Evolutionary conservation across 441 rosid species (phyloP).

Genomic region (Pelargonium myrrhifolium): DNA sequence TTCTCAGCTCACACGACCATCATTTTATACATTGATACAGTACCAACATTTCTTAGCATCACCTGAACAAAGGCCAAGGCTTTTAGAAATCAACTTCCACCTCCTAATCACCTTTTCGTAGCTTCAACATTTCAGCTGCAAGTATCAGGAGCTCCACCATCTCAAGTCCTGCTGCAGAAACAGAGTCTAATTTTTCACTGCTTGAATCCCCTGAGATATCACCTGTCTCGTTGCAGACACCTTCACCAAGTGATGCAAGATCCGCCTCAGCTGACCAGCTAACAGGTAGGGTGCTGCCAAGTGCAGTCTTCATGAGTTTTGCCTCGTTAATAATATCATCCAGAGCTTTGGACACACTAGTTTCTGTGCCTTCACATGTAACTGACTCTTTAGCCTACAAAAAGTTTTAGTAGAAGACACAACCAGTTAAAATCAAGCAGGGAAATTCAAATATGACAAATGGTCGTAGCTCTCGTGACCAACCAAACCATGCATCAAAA

Average conservation of each 20-base stretch:
- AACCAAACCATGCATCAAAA: not conserved
- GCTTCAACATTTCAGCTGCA: constrained; percentile 51
- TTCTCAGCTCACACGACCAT: too few relatives aligned
- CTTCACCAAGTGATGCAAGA: constrained; percentile 30
- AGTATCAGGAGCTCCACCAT: constrained; percentile 94
- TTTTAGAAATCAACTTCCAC: constrained; percentile 17
- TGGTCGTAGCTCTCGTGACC: not conserved
- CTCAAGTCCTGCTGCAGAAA: constrained; percentile 85
- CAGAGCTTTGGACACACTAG: constrained; percentile 35
- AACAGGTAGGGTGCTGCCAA: constrained; percentile 75
- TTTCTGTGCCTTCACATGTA: constrained; percentile 26
- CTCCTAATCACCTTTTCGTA: constrained; percentile 15
- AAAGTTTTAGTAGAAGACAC: constrained; percentile 2
- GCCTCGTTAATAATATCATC: constrained; percentile 63
- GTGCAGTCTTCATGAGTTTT: constrained; percentile 75
- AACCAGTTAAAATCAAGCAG: not conserved
- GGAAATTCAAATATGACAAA: constrained; percentile 3
- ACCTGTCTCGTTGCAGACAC: constrained; percentile 12
- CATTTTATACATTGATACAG: not conserved
- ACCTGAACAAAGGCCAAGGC: not conserved
- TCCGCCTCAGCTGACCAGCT: constrained; percentile 89
- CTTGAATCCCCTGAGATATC: constrained; percentile 27
- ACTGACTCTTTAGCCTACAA: constrained; percentile 55
- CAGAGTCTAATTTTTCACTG: constrained; percentile 54
- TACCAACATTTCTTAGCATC: constrained; percentile 1